phyloP scores from a whole-genome alignment of 306 rosid genomes.

The Inga oerstediana region DNA sequence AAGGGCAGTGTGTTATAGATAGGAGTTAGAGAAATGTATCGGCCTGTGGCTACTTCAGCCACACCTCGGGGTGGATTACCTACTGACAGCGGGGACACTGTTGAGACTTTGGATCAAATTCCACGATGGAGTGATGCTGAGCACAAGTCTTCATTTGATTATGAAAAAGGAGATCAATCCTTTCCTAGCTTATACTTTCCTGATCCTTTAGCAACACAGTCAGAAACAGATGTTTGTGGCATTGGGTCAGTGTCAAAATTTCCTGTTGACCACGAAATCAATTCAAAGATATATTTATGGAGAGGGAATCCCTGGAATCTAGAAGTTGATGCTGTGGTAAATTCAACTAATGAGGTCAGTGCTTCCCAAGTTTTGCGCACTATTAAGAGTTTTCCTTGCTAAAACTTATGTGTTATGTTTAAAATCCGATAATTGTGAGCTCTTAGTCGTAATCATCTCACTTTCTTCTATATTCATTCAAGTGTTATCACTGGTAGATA shows the following conservation, averaged over 20 bases:
- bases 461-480: conserved; percentile 1
- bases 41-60: conserved; percentile 76
- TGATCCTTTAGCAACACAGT: conserved; percentile 73
- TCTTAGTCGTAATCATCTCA: not conserved
- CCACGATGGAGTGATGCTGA: conserved; percentile 95
- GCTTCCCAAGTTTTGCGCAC: conserved; percentile 9
- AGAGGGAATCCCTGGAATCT: conserved; percentile 98
- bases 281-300: conserved; percentile 89
- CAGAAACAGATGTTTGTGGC: conserved; percentile 51
- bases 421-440: not conserved
- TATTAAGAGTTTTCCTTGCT: not conserved
- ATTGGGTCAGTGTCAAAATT: conserved; percentile 66
- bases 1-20: conserved; percentile 38
- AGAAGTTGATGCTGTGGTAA: conserved; percentile 98
- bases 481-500: not conserved
- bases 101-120: conserved; percentile 89
- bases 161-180: conserved; percentile 65
- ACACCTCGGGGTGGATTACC: conserved; percentile 69
- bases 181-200: conserved; percentile 67
- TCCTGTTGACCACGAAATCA: conserved; percentile 85
- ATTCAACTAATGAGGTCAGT: conserved; percentile 79
- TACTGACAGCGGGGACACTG: conserved; percentile 66
- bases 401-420: not conserved
- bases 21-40: conserved; percentile 60
- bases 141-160: conserved; percentile 62